These are phyloP conservation scores for Trichosporon sp. DNA, from an alignment of 1,284 basidiomycete species.

Conservation along the genomic window DNA sequence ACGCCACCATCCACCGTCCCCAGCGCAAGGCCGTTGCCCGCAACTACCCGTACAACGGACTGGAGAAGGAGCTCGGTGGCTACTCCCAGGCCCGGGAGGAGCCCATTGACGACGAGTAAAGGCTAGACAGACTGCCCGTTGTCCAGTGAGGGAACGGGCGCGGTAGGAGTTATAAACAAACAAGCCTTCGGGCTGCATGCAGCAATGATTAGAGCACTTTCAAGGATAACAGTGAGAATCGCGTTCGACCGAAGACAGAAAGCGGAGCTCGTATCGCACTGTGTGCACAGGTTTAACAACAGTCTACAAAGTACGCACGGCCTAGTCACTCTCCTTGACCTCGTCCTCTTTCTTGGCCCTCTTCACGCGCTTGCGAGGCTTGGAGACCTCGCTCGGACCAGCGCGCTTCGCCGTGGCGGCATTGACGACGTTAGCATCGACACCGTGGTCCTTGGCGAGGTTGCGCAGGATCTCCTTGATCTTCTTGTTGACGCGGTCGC, in stretches of 20 bases:
- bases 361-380: not conserved
- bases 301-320: too few relatives aligned
- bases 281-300: too few relatives aligned
- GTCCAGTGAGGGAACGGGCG: not conserved
- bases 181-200: slow-evolving; percentile 16
- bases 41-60: slow-evolving; percentile 53
- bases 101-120: slow-evolving; percentile 46
- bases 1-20: slow-evolving; percentile 39
- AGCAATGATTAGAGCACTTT: slow-evolving; percentile 16
- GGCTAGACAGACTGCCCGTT: slow-evolving; percentile 4
- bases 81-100: slow-evolving; percentile 40
- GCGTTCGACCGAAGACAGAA: not conserved
- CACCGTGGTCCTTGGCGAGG: not conserved
- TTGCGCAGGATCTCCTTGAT: slow-evolving; percentile 8
- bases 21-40: slow-evolving; percentile 45
- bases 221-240: not conserved
- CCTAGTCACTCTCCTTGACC: not conserved
- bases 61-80: slow-evolving; percentile 54
- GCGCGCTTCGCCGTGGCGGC: not conserved
- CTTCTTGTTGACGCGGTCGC: slow-evolving; percentile 16
- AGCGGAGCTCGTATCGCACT: not conserved
- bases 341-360: not conserved
- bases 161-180: slow-evolving; percentile 19
- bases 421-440: not conserved
- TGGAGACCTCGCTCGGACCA: not conserved